These are phyloP conservation scores for Plasmodium vinckei DNA, from an alignment of 169 alveolate species.

Conservation along the genomic window DNA sequence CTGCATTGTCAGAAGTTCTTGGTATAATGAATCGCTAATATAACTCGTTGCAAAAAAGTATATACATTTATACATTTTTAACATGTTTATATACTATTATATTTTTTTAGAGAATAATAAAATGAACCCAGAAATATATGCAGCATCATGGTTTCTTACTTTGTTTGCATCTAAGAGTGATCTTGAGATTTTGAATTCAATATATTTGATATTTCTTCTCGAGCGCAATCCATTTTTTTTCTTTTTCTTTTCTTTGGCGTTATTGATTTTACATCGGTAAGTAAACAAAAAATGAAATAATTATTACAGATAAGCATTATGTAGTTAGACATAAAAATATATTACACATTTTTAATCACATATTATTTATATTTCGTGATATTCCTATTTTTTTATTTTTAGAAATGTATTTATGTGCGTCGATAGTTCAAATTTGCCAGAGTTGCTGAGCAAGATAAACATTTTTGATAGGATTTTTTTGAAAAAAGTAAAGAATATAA, in stretches of 20 bases:
- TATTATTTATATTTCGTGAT: neutral
- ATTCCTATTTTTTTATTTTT: conserved; percentile 7
- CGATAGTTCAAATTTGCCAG: conserved; percentile 75
- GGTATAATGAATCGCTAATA: conserved; percentile 36
- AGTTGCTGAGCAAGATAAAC: conserved; percentile 68
- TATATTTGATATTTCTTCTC: conserved; percentile 78
- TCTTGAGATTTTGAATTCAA: conserved; percentile 70
- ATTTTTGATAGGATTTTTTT: conserved; percentile 56
- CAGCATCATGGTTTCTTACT: conserved; percentile 85
- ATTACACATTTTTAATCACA: neutral
- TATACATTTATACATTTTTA: neutral
- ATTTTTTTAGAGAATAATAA: conserved; percentile 67
- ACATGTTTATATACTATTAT: neutral
- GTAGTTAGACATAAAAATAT: conserved; percentile 30
- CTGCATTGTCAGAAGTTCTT: conserved; percentile 77
- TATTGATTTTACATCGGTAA: conserved; percentile 75
- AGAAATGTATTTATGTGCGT: conserved; percentile 68
- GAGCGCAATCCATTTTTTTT: conserved; percentile 80
- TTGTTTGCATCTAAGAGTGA: conserved; percentile 82
- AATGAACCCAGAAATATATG: conserved; percentile 84
- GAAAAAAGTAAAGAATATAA: conserved; percentile 58
- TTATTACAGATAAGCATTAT: neutral
- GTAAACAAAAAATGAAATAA: neutral
- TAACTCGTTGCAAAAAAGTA: neutral
- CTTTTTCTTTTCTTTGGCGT: conserved; percentile 80